These are phyloP conservation scores for Trichophyton mentagrophytes DNA, from an alignment of 2,329 filamentous ascomycete genomes.

Conservation along the genomic window DNA sequence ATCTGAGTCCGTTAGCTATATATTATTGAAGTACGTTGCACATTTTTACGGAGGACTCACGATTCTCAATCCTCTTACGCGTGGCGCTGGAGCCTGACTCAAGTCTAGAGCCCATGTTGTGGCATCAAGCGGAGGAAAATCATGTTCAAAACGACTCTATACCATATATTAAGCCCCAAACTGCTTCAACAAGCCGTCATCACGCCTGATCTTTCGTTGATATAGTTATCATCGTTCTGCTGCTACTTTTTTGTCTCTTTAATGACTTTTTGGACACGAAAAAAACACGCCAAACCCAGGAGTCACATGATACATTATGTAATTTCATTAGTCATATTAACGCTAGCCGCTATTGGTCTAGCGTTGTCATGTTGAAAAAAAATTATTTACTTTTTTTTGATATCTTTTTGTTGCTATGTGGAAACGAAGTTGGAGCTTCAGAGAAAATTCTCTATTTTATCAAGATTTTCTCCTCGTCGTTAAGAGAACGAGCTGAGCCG, in stretches of 20 bases:
- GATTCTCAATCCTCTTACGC: slow-evolving; percentile 51
- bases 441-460: slow-evolving; percentile 2
- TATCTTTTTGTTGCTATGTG: not conserved
- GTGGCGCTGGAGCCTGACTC: slow-evolving; percentile 47
- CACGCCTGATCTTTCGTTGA: not conserved
- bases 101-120: slow-evolving; percentile 48
- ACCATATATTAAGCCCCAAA: not conserved
- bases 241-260: not conserved
- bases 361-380: not conserved
- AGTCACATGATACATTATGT: not conserved
- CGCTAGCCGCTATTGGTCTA: not conserved
- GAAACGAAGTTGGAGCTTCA: not conserved
- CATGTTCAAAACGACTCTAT: slow-evolving; percentile 1
- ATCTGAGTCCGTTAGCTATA: slow-evolving; percentile 31
- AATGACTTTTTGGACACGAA: not conserved
- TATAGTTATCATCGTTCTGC: not conserved
- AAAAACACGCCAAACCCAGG: not conserved
- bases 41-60: slow-evolving; percentile 20
- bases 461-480: not conserved
- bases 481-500: not conserved
- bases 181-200: not conserved
- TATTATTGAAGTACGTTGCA: not conserved
- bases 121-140: slow-evolving; percentile 1
- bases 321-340: not conserved
- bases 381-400: not conserved